Evolutionary conservation across 768 basidiomycete genomes (phyloP), one percentile per base, ranked within the genome.

Genomic region (Termitomyces sp.): DNA sequence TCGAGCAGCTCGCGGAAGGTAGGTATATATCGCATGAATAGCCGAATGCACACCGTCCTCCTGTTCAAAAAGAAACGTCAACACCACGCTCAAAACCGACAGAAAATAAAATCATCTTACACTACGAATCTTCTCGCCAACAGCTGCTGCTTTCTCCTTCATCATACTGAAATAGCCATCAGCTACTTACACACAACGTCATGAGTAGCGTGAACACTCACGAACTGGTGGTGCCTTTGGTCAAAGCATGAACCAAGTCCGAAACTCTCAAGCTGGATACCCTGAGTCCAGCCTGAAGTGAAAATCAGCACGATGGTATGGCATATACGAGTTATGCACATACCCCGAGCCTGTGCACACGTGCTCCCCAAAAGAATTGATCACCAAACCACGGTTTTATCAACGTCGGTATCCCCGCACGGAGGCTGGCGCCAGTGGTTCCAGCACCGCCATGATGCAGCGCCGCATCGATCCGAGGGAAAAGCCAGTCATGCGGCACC

Each of bases 301-400:
- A 29, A 42, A 23, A 53, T 50, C 48, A 45, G 31, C 36, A 35
- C n/a, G 20, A 45, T 10, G 45, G 13, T 41, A 7, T 18, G 33
- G 13, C n/a, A 35, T 12, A 52, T 18, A n/a, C 16, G 25, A n/a
- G 50, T 52, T 35, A n/a, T 46, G 65, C 10, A 46, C 79, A 45
- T 54, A 82, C 84, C 44, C 81, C 84, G 20, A 88, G 76, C 56
- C 77, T 77, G 58, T 84, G 81, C 16, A 86, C 83, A n/a, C 83
- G 68, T 5, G 76, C 73, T 2, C 82, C 84, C 85, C 85, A 84
- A 66, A 84, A 84, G 62, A 73, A 84, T 59, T 85, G 84, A 60
- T 85, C 84, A 15, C 84, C 86, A 61, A 87, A 88, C 81, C 82
- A 88, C 1, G 86, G 85, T 59, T 82, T 82, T 63, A 88, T 86